Conservation (phyloP, 2,329 filamentous ascomycete genomes). For the Cercospora sesami region DNA sequence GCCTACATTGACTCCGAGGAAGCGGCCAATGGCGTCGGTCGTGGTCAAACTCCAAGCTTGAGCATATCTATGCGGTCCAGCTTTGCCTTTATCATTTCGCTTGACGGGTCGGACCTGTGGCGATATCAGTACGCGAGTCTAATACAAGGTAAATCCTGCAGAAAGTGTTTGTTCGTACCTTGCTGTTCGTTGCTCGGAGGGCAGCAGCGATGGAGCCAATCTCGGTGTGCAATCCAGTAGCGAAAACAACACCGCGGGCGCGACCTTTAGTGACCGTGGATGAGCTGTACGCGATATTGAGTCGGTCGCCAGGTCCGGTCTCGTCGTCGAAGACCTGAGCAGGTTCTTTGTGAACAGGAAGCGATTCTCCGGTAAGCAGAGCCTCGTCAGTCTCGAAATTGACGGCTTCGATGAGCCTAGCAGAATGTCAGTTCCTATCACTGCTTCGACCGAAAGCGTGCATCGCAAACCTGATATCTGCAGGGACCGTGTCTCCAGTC, state of each 20-base stretch:
- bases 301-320: conserved; percentile 64
- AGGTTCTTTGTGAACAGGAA: conserved; percentile 65
- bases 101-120: conserved; percentile 33
- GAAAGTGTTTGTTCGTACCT: conserved; percentile 20
- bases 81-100: conserved; percentile 38
- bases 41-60: conserved; percentile 55
- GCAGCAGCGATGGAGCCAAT: conserved; percentile 72
- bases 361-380: conserved; percentile 70
- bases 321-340: conserved; percentile 54
- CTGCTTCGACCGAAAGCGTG: neutral
- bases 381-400: conserved; percentile 63
- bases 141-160: neutral
- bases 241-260: conserved; percentile 65
- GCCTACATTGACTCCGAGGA: conserved; percentile 69
- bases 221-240: conserved; percentile 70
- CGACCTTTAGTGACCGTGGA: conserved; percentile 69
- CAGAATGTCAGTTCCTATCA: conserved; percentile 13
- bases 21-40: conserved; percentile 59
- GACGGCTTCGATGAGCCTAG: conserved; percentile 49
- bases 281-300: conserved; percentile 69
- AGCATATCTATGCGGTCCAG: conserved; percentile 40
- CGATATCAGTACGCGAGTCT: neutral
- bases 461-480: conserved; percentile 40
- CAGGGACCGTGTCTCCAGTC: conserved; percentile 51
- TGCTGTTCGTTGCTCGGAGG: conserved; percentile 61